Percentiles rank a stretch among this genome's conserved stretches.
Evolutionary conservation across 805 yeast genomes (phyloP).

Genomic region (Dipodascus geniculatus): DNA sequence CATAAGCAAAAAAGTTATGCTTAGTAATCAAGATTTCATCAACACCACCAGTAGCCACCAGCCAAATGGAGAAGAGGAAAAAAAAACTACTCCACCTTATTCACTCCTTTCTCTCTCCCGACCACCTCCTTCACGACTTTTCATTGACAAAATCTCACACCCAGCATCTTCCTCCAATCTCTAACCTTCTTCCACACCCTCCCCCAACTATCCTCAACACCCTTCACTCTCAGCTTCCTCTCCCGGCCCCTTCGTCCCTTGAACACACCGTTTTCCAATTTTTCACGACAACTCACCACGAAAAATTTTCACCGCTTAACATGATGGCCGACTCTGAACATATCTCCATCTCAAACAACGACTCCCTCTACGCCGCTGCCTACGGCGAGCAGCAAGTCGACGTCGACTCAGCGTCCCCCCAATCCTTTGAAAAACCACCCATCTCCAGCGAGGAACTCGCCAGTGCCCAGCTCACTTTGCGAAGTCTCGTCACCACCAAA

Average conservation of each 20-base stretch:
- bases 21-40: not conserved
- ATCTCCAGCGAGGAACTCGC: not conserved
- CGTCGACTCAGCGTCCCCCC: not conserved
- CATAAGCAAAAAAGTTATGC: not conserved
- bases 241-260: not conserved
- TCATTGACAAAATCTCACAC: no score
- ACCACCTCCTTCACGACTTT: not conserved
- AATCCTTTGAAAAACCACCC: not conserved
- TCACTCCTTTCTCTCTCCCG: not conserved
- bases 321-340: not conserved
- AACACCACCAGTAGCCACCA: no score
- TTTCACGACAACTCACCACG: not conserved
- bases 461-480: slow-evolving; percentile 16
- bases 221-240: not conserved
- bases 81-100: not conserved
- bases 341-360: not conserved
- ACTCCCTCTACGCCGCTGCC: not conserved
- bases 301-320: not conserved
- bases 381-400: not conserved
- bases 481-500: slow-evolving; percentile 65
- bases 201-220: no score
- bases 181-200: no score
- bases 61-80: not conserved
- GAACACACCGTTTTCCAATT: not conserved
- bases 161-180: no score